Percentiles rank a stretch among this genome's conserved stretches.
phyloP scores from a whole-genome alignment of 129 eudicot species.

The Artemisia annua region DNA sequence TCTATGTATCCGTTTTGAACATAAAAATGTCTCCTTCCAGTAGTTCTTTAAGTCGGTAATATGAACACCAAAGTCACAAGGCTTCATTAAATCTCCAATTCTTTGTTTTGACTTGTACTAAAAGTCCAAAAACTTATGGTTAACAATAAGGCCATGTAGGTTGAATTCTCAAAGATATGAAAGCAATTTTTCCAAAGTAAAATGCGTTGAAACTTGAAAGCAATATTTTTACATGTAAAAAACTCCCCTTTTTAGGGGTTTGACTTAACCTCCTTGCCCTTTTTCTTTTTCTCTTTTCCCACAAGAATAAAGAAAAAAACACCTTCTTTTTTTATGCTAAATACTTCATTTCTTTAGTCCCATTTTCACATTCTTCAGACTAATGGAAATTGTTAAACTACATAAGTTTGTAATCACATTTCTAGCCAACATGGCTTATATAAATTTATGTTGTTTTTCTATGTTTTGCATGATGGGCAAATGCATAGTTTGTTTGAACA shows the following conservation, averaged over 20 bases:
- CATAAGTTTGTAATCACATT: neutral
- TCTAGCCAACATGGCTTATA: neutral
- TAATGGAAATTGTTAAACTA: too few species aligned
- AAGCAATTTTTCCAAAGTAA: slow-evolving; percentile 14
- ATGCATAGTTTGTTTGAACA: neutral
- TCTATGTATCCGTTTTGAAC: too few species aligned
- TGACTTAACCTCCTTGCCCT: slow-evolving; percentile 19
- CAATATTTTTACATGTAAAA: slow-evolving; percentile 1
- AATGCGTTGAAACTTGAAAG: slow-evolving; percentile 12
- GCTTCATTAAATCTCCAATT: too few species aligned
- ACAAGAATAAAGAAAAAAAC: slow-evolving; percentile 37
- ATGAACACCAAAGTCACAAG: too few species aligned
- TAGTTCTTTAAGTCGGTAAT: too few species aligned
- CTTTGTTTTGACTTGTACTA: too few species aligned
- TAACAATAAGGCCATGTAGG: neutral
- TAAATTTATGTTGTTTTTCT: neutral
- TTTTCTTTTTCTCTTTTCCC: slow-evolving; percentile 40
- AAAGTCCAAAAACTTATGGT: neutral
- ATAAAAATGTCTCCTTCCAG: too few species aligned
- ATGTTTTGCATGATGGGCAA: too few species aligned
- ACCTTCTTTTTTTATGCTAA: slow-evolving; percentile 2
- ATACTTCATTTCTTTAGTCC: slow-evolving; percentile 21
- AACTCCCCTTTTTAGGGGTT: slow-evolving; percentile 28
- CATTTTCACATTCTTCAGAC: slow-evolving; percentile 20
- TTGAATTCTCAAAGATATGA: slow-evolving; percentile 7